phyloP scores from a whole-genome alignment of 2,329 filamentous ascomycete species.

The Colletotrichum sp. region DNA sequence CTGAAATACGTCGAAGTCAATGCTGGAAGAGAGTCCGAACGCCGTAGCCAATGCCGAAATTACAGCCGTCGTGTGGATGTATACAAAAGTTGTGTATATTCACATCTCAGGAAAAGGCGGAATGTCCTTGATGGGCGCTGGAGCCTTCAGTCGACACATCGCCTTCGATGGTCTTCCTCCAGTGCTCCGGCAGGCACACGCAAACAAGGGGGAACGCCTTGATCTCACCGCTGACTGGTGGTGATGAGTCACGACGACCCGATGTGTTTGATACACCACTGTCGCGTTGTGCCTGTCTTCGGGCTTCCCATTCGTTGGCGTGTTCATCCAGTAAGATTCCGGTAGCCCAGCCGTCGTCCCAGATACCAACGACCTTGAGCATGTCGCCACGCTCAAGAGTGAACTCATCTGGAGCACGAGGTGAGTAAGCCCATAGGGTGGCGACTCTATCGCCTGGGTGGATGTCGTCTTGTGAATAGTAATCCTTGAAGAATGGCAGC shows the following conservation, averaged over 20 bases:
- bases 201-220: constrained; percentile 98
- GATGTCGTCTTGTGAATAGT: constrained; percentile 97
- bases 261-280: constrained; percentile 91
- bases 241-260: constrained; percentile 64
- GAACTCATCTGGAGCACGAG: constrained; percentile 92
- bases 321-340: constrained; percentile 82
- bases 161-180: constrained; percentile 95
- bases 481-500: constrained; percentile 95
- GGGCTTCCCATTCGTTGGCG: constrained; percentile 87
- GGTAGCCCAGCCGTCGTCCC: constrained; percentile 99
- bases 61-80: constrained; percentile 25
- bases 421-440: constrained; percentile 95
- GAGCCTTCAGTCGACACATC: constrained; percentile 75
- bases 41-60: constrained; percentile 41
- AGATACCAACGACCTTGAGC: constrained; percentile 97
- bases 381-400: constrained; percentile 93
- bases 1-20: neutral
- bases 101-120: constrained; percentile 29
- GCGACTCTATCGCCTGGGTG: constrained; percentile 89
- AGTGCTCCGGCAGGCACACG: constrained; percentile 93
- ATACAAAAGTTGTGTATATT: constrained; percentile 22
- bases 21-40: constrained; percentile 32
- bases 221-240: constrained; percentile 78
- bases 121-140: constrained; percentile 36
- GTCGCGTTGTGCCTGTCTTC: constrained; percentile 81